These are phyloP conservation scores for Claviceps spartinae DNA, from an alignment of 2,329 filamentous ascomycete species.

Conservation along the genomic window DNA sequence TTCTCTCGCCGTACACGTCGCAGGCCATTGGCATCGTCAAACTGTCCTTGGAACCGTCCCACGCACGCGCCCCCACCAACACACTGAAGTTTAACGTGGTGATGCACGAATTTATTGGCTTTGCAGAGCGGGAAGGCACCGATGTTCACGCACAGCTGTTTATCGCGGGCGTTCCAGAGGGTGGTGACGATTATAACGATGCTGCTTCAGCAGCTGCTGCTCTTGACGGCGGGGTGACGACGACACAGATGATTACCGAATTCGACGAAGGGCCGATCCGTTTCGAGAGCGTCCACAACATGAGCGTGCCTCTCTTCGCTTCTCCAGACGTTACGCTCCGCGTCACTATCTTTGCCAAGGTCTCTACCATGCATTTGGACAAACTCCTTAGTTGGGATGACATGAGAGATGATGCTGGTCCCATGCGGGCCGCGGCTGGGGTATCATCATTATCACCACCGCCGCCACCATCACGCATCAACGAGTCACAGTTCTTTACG, in stretches of 20 bases:
- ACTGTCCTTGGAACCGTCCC: slow-evolving; percentile 83
- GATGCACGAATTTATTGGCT: slow-evolving; percentile 91
- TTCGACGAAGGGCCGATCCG: slow-evolving; percentile 88
- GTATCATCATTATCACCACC: slow-evolving; percentile 14
- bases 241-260: slow-evolving; percentile 83
- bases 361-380: slow-evolving; percentile 87
- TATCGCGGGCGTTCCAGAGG: slow-evolving; percentile 78
- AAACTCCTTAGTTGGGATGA: slow-evolving; percentile 98
- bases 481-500: slow-evolving; percentile 83
- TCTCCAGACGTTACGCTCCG: slow-evolving; percentile 63
- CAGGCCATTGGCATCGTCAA: slow-evolving; percentile 84
- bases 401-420: slow-evolving; percentile 77
- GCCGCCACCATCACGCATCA: slow-evolving; percentile 45
- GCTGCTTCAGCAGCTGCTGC: background rate
- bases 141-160: slow-evolving; percentile 97
- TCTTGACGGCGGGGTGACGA: slow-evolving; percentile 72
- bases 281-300: slow-evolving; percentile 96
- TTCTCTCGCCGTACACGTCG: slow-evolving; percentile 82
- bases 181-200: slow-evolving; percentile 42
- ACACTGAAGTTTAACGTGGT: slow-evolving; percentile 97
- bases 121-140: slow-evolving; percentile 88
- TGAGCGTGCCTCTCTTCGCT: slow-evolving; percentile 71
- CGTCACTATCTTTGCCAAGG: slow-evolving; percentile 81
- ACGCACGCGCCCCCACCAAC: slow-evolving; percentile 78
- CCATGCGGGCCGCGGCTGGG: slow-evolving; percentile 40